Conservation (phyloP, 164 flowering plant species). For the Magnolia officinalis region DNA sequence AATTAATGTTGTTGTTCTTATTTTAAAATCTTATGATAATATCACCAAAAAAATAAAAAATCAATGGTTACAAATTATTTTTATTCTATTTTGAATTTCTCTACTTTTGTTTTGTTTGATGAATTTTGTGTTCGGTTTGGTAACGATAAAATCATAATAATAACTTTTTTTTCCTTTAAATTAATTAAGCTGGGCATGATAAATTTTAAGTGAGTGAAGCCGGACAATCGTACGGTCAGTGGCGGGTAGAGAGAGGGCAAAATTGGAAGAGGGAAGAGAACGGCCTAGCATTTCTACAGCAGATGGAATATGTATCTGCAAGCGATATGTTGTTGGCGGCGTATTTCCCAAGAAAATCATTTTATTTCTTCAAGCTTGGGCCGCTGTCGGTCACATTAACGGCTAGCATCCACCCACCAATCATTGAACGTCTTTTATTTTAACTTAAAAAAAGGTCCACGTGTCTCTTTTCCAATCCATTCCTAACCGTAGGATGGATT, state of each 20-base stretch:
- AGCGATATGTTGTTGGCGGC: constrained; percentile 1
- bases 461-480: not conserved
- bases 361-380: not conserved
- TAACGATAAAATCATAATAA: no score
- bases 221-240: no score
- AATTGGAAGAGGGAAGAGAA: not conserved
- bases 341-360: not conserved
- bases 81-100: no score
- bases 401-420: not conserved
- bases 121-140: no score
- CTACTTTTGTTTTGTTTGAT: no score
- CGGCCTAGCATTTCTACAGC: not conserved
- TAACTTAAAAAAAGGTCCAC: not conserved
- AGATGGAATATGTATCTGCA: not conserved
- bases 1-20: no score
- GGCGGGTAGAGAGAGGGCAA: not conserved
- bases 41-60: no score
- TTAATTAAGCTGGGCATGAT: no score
- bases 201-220: no score
- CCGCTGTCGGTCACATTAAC: constrained; percentile 3
- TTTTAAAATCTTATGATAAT: no score
- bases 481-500: constrained; percentile 1
- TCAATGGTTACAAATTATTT: no score
- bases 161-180: no score
- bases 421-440: not conserved